Evolutionary conservation across 306 rosid species (phyloP), one percentile per base, ranked within the genome.

Genomic region (Alnus glutinosa): DNA sequence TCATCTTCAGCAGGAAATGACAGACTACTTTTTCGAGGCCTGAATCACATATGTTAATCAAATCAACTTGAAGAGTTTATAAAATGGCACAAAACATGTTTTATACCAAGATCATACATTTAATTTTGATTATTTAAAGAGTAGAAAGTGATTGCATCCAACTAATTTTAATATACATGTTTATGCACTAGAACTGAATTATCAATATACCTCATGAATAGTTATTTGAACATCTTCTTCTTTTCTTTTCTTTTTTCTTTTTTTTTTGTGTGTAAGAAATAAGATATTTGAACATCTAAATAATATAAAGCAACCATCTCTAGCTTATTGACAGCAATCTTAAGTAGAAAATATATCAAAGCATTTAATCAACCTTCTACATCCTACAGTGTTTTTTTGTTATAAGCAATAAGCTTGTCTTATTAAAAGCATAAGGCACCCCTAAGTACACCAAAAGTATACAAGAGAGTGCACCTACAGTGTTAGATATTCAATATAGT

Each of bases 21-120:
- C 47, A 91, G 81, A 78, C 94, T 91, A 82, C 93, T 93, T 86
- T 91, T 96, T n/a, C 96, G 92, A 82, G 99, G 97, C 92, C 99
- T 96, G 89, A 80, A 80, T 70, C 36, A 73, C 79, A 72, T 36
- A 73, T 77, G 89, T 79, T 59, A 71, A 44, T 48, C 67, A 78
- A 76, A 83, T 83, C 73, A 83, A 80, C 82, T 83, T 66, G 61
- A 75, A 74, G 37, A 80, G 55, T 73, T 48, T 69, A 82, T 42
- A 42, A 67, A 52, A 47, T 57, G 54, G 64, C 71, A 79, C 79
- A 75, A 47, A 85, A 59, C 83, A 78, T 42, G 28, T 68, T 39
- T 13, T 68, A n/a, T 18, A 68, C 52, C 72, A 5, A 68, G 7
- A 68, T 9, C 72, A 42, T 15, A 42, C 5, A 37, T 66, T 63